phyloP scores from a whole-genome alignment of 2,329 filamentous ascomycete genomes.

The Fusarium annulatum region DNA sequence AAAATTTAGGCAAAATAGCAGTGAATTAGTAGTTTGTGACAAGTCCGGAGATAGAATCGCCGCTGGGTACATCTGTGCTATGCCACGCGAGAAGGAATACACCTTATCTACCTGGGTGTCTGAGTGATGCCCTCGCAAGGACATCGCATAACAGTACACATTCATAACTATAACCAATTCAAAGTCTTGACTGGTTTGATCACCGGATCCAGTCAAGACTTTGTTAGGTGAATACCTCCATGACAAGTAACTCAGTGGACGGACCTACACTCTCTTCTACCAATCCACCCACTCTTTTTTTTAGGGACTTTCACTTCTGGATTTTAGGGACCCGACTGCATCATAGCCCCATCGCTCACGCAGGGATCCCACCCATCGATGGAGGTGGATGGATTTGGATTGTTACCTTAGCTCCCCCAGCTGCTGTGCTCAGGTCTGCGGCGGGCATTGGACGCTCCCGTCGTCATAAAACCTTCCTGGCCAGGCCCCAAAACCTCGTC shows the following conservation, averaged over 20 bases:
- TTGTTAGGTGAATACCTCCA: neutral
- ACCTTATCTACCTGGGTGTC: neutral
- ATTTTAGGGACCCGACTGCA: conserved; percentile 33
- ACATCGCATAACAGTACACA: neutral
- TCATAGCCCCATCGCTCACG: conserved; percentile 46
- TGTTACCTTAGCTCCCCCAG: conserved; percentile 40
- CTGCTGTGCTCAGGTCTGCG: conserved; percentile 10
- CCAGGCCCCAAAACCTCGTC: conserved; percentile 37
- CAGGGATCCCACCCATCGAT: conserved; percentile 21
- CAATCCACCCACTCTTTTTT: conserved; percentile 28
- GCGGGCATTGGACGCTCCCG: conserved; percentile 37
- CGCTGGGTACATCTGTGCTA: neutral
- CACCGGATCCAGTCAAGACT: neutral
- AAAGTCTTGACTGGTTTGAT: neutral
- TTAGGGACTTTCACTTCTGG: conserved; percentile 22
- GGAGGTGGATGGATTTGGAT: conserved; percentile 20
- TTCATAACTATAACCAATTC: neutral
- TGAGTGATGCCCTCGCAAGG: neutral
- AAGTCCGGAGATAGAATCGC: conserved; percentile 17
- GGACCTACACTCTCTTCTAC: conserved; percentile 13
- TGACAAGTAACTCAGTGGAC: conserved; percentile 19
- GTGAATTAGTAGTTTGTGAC: neutral
- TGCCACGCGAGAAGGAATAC: neutral
- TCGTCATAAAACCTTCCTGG: conserved; percentile 46
- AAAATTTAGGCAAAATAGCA: conserved; percentile 16